Percentiles rank a stretch among this genome's conserved stretches.
Evolutionary conservation across 2,329 filamentous ascomycete species (phyloP).

Genomic region (Hymenoscyphus occultus): DNA sequence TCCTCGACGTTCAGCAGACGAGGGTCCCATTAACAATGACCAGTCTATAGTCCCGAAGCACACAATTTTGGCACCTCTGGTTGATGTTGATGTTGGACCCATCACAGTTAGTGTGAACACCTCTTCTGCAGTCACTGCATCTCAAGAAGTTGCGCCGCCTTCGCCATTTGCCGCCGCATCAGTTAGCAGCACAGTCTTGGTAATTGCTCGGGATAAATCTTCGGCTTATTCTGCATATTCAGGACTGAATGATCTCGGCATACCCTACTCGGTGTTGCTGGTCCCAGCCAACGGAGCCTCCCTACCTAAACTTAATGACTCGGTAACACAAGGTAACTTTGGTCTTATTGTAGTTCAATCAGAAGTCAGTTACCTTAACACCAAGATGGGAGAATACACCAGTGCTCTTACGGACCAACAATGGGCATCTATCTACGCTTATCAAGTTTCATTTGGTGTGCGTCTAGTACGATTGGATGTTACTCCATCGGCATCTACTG

Average conservation of each 20-base stretch:
- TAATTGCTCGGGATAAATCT: constrained; percentile 51
- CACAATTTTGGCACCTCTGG: constrained; percentile 10
- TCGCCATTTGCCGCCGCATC: constrained; percentile 5
- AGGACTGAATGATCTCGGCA: constrained; percentile 58
- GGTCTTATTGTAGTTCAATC: constrained; percentile 50
- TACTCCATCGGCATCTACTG: constrained; percentile 50
- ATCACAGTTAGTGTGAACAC: constrained; percentile 13
- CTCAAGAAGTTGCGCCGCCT: background rate
- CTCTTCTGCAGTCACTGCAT: constrained; percentile 2
- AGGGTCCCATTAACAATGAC: constrained; percentile 14
- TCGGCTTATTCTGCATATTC: constrained; percentile 48
- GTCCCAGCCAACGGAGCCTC: constrained; percentile 50
- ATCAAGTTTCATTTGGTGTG: constrained; percentile 54
- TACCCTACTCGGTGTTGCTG: constrained; percentile 52
- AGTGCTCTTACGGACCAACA: constrained; percentile 47
- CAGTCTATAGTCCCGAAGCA: constrained; percentile 15
- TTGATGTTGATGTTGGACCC: constrained; percentile 6
- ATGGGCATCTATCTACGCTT: constrained; percentile 53
- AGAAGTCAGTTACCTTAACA: constrained; percentile 17
- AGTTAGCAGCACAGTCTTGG: constrained; percentile 46
- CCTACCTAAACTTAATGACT: constrained; percentile 50
- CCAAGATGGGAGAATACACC: constrained; percentile 9
- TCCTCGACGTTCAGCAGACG: constrained; percentile 10
- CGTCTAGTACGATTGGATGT: constrained; percentile 58
- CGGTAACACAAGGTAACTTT: constrained; percentile 49